Evolutionary conservation across 805 yeast genomes (phyloP), one percentile per base, ranked within the genome.

Genomic region (Candida succiphila): DNA sequence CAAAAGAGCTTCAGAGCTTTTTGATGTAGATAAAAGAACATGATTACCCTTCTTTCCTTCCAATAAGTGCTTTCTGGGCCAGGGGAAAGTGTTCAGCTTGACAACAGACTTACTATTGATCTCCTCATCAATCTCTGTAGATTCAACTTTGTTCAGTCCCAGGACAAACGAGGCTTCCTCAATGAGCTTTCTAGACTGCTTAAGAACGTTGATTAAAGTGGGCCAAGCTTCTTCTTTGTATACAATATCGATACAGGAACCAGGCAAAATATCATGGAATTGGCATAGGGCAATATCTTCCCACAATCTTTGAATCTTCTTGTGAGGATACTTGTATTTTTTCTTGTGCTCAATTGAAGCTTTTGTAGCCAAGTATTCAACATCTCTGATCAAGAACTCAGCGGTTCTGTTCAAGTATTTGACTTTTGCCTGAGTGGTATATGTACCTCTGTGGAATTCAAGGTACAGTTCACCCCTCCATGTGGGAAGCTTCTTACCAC

Each of bases 181-280:
- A 21, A 75, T 67, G 47, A 92, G 61, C 5, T 58, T 44, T 27
- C 69, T 65, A 27, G 79, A 77, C 17, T 61, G 59, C 15, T 63
- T 58, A 37, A 80, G 60, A 17, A 78, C 80, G 13, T 65, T 58
- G 5, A 61, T 63, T 45, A 88, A 67, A 72, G 84, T 77, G 22
- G 89, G 88, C 50, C 77, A 72, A 8, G 89, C 96, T 46, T 82
- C 92, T 46, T 86, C 87, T 31, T 72, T 76, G 51, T 92, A 89
- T 12, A 92, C 96, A 76, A 85, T 75, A 41, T 86, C 95, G 48
- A 89, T 89, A 58, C 95, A 85, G 5, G 94, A 80, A 3, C 98
- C 98, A 2, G 98, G 98, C 33, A 92, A 66, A n/a, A 89, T 96
- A 61, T 89, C 98, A 56, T 89, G 98, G 63, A 89, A 89, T 54